phyloP scores from a whole-genome alignment of 345 rosid genomes.

The Melastoma malabathricum region DNA sequence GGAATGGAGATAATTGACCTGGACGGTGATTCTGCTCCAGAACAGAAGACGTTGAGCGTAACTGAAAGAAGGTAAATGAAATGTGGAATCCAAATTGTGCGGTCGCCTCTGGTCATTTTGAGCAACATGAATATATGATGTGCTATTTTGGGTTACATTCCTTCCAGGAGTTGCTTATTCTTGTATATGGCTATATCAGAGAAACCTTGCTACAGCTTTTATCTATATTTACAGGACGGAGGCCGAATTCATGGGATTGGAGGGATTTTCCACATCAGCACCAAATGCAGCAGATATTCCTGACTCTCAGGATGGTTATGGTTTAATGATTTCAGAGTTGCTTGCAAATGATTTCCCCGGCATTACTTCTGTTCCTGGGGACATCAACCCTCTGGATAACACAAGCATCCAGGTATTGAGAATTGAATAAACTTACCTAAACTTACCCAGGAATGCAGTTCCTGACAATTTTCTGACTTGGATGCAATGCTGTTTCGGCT shows the following conservation, averaged over 20 bases:
- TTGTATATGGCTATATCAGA: too few species aligned
- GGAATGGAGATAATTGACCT: slow-evolving; percentile 85
- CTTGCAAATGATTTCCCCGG: slow-evolving; percentile 38
- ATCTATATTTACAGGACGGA: slow-evolving; percentile 38
- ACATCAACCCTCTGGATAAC: slow-evolving; percentile 34
- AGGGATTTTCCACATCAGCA: slow-evolving; percentile 24
- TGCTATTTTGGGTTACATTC: too few species aligned
- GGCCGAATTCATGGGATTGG: slow-evolving; percentile 29
- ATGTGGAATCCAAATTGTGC: background rate
- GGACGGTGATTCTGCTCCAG: slow-evolving; percentile 58
- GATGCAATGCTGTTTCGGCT: too few species aligned
- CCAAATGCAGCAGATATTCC: slow-evolving; percentile 30
- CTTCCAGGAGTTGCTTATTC: too few species aligned
- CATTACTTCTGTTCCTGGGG: slow-evolving; percentile 39
- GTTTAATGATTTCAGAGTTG: slow-evolving; percentile 71
- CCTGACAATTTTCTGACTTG: too few species aligned
- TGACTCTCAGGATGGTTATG: slow-evolving; percentile 60
- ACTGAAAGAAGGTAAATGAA: slow-evolving; percentile 46
- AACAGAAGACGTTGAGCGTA: slow-evolving; percentile 35
- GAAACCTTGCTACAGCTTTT: too few species aligned
- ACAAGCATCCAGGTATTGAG: slow-evolving; percentile 55
- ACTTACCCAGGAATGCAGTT: too few species aligned
- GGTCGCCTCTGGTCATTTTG: too few species aligned
- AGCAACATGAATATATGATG: too few species aligned
- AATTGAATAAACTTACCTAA: background rate